These are phyloP conservation scores for Pseudogymnoascus sp. DNA, from an alignment of 2,329 filamentous ascomycete genomes.

Conservation along the genomic window DNA sequence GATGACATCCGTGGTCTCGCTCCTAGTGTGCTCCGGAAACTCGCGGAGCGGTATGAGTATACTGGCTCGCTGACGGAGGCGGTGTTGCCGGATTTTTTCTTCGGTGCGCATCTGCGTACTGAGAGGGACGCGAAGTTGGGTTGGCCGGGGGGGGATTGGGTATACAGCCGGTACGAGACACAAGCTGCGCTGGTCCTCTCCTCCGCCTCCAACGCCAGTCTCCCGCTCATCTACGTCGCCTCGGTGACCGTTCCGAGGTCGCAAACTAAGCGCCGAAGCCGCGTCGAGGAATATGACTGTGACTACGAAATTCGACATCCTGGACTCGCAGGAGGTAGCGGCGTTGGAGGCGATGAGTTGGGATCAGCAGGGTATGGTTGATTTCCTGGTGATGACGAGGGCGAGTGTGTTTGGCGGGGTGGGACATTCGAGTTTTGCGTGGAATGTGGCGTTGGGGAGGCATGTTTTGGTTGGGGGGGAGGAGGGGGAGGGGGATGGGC, in stretches of 20 bases:
- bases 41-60: slow-evolving; percentile 24
- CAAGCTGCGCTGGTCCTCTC: slow-evolving; percentile 9
- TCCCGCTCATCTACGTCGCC: slow-evolving; percentile 14
- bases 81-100: slow-evolving; percentile 18
- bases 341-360: slow-evolving; percentile 7
- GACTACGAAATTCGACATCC: slow-evolving; percentile 11
- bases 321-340: not conserved
- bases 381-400: slow-evolving; percentile 13
- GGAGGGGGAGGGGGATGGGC: not conserved
- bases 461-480: slow-evolving; percentile 13
- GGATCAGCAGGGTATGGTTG: slow-evolving; percentile 15
- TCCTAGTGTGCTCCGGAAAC: slow-evolving; percentile 26
- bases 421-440: slow-evolving; percentile 13
- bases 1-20: slow-evolving; percentile 24
- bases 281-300: slow-evolving; percentile 10
- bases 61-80: slow-evolving; percentile 24
- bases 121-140: slow-evolving; percentile 28
- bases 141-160: slow-evolving; percentile 21
- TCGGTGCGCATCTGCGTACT: slow-evolving; percentile 34
- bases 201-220: slow-evolving; percentile 5
- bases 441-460: slow-evolving; percentile 20
- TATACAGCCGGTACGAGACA: slow-evolving; percentile 19
- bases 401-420: slow-evolving; percentile 12
- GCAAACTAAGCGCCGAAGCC: slow-evolving; percentile 7
- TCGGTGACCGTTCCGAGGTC: slow-evolving; percentile 12